Evolutionary conservation across 164 flowering plant species (phyloP).

Genomic region (Saururus chinensis): DNA sequence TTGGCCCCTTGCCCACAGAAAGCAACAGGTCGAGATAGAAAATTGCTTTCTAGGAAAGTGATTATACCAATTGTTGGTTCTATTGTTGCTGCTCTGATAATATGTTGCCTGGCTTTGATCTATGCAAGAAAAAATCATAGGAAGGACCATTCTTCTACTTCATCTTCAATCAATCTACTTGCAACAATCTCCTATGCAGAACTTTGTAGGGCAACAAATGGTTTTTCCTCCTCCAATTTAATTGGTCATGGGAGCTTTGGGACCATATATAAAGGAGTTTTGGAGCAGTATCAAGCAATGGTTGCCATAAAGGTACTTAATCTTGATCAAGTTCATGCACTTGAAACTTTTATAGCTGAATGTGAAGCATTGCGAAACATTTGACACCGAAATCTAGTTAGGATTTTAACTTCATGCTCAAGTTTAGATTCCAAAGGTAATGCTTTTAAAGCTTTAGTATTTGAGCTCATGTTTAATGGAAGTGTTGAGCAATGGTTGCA

Average conservation of each 20-base stretch:
- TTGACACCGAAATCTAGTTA: constrained; percentile 11
- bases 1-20: constrained; percentile 18
- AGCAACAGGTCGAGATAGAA: background rate
- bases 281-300: background rate
- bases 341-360: constrained; percentile 14
- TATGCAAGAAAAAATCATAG: too few relatives aligned
- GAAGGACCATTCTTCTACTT: background rate
- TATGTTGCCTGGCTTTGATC: background rate
- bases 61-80: background rate
- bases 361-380: constrained; percentile 8
- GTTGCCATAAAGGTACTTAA: constrained; percentile 15
- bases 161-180: background rate
- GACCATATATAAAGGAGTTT: constrained; percentile 10
- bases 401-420: constrained; percentile 12
- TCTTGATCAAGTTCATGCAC: constrained; percentile 11
- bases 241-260: constrained; percentile 13
- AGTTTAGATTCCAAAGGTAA: constrained; percentile 10
- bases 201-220: constrained; percentile 9
- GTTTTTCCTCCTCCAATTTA: constrained; percentile 8
- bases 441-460: constrained; percentile 15
- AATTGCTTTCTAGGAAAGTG: too few relatives aligned
- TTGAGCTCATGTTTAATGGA: constrained; percentile 15
- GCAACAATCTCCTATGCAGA: constrained; percentile 8
- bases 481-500: constrained; percentile 18
- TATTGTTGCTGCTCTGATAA: background rate